phyloP scores from a whole-genome alignment of 1,139 yeast genomes.

The Scheffersomyces cryptocercus region DNA sequence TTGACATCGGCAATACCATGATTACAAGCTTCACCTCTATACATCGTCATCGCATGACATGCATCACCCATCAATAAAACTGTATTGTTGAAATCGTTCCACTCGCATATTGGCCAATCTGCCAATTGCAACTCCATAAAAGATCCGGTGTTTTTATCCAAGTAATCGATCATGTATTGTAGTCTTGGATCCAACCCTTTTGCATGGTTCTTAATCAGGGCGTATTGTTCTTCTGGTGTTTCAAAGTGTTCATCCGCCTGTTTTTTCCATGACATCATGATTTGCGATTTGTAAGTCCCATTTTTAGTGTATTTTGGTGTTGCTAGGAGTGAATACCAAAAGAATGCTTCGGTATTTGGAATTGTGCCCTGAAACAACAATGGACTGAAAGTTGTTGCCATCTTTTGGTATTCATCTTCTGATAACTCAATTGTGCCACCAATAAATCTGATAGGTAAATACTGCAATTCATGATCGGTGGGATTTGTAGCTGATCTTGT shows the following conservation, averaged over 20 bases:
- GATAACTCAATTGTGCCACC: slow-evolving; percentile 24
- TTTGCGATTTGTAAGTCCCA: slow-evolving; percentile 19
- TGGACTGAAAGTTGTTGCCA: slow-evolving; percentile 22
- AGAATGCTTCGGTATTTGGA: slow-evolving; percentile 22
- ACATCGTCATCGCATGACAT: slow-evolving; percentile 24
- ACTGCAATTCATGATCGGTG: slow-evolving; percentile 16
- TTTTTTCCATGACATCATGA: slow-evolving; percentile 21
- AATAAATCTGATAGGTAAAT: slow-evolving; percentile 25
- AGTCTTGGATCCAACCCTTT: slow-evolving; percentile 15
- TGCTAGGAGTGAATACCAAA: slow-evolving; percentile 27
- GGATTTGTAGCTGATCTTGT: slow-evolving; percentile 20
- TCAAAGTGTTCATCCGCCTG: slow-evolving; percentile 13
- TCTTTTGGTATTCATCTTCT: slow-evolving; percentile 15
- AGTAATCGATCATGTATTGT: slow-evolving; percentile 16
- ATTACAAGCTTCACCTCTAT: slow-evolving; percentile 22
- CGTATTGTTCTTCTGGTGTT: slow-evolving; percentile 15
- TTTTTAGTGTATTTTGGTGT: slow-evolving; percentile 20
- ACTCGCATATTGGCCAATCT: slow-evolving; percentile 16
- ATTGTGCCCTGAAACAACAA: slow-evolving; percentile 29
- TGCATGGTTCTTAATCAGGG: slow-evolving; percentile 16
- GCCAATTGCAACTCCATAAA: slow-evolving; percentile 16
- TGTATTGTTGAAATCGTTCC: slow-evolving; percentile 8
- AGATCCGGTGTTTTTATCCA: slow-evolving; percentile 11
- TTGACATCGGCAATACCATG: slow-evolving; percentile 21
- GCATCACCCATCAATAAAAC: slow-evolving; percentile 12